These are phyloP conservation scores for Cutaneotrichosporon arboriforme DNA, from an alignment of 1,284 basidiomycete genomes.

Conservation along the genomic window DNA sequence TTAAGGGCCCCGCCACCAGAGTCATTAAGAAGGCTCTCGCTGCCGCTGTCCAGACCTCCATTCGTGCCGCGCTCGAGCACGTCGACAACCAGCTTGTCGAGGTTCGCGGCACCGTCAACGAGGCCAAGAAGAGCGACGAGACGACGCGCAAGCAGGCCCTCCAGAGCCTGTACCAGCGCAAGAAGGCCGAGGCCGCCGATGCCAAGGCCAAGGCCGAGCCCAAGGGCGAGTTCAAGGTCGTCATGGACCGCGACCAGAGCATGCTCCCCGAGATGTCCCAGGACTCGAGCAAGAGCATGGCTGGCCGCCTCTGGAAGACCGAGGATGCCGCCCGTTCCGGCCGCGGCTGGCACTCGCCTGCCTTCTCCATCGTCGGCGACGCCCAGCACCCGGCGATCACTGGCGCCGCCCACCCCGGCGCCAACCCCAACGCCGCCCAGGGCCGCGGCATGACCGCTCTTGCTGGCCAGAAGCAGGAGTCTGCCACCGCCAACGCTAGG, in stretches of 20 bases:
- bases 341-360: conserved; percentile 39
- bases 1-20: conserved; percentile 47
- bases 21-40: conserved; percentile 87
- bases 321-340: conserved; percentile 34
- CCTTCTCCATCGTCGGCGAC: conserved; percentile 30
- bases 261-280: conserved; percentile 34
- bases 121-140: conserved; percentile 58
- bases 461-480: too few relatives aligned
- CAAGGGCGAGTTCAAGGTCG: conserved; percentile 8
- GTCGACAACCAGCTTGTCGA: conserved; percentile 63
- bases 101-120: conserved; percentile 56
- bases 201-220: conserved; percentile 20
- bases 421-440: not conserved
- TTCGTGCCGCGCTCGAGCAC: conserved; percentile 76
- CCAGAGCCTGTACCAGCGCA: conserved; percentile 58
- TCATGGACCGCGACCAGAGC: conserved; percentile 16
- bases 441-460: not conserved
- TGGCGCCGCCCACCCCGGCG: conserved; percentile 1
- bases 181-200: conserved; percentile 47
- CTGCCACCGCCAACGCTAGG: too few relatives aligned
- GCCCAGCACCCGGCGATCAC: conserved; percentile 26
- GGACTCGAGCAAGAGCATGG: conserved; percentile 26
- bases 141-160: conserved; percentile 57
- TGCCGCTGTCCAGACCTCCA: conserved; percentile 71
- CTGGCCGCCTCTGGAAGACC: conserved; percentile 34